Evolutionary conservation across 768 basidiomycete species (phyloP), one percentile per base, ranked within the genome.

Genomic region (Tricholoma hemisulphureum): DNA sequence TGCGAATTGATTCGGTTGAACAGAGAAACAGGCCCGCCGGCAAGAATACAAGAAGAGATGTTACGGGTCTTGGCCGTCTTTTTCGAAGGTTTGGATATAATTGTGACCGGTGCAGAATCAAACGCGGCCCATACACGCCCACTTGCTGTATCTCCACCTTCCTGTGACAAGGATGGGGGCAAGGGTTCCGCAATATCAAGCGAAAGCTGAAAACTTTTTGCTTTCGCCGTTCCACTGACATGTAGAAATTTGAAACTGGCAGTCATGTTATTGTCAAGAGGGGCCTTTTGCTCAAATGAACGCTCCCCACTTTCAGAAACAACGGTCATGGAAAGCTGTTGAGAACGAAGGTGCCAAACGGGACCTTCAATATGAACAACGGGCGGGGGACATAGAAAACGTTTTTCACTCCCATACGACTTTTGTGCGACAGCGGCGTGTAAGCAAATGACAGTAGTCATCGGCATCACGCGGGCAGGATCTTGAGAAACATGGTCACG

Each of bases 1-100:
- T 98, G 95, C 13, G 91, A 92, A 74, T 96, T 95, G 81, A 98
- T 93, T 67, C 95, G 89, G 71, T 95, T 94, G 82, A 95, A 96
- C 48, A 98, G 83, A 53, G 93, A 92, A 51, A 98, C 91, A 32
- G 93, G 89, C 20, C 92, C 90, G 49, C 91, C 89, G 26, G 88
- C 89, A 55, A 93, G 82, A 71, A 97, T 93, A 76, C 93, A 95
- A 20, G 88, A 93, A 43, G 87, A 89, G 68, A 90, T 89, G 77
- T 91, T 88, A 76, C 94, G 88, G 65, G 94, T 94, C 77, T 95
- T 96, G 57, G 92, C 92, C 9, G 93, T 96, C 80, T 95, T 95
- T 83, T 95, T 95, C 58, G 93, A 95, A 31, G 95, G 95, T 72
- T 97, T 97, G 67, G 95, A 95, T 67, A 98, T 95, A 75, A 97